A percentile compares a stretch with the other conserved stretches of the same genome.
Evolutionary conservation across 2,329 filamentous ascomycete genomes (phyloP).

Genomic region (Xylariaceae sp.): DNA sequence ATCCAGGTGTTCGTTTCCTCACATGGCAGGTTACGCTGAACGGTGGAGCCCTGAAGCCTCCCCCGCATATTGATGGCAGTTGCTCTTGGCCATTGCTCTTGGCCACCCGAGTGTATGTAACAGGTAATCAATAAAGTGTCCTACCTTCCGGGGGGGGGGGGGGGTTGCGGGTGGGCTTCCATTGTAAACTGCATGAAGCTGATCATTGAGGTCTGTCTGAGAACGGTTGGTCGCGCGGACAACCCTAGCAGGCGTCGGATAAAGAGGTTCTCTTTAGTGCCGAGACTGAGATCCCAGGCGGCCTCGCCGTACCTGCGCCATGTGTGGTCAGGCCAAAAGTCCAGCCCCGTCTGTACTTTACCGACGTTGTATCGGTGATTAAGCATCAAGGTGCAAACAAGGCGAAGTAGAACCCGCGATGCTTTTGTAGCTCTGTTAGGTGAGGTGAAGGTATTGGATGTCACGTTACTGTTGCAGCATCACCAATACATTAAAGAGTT

Average conservation of each 20-base stretch:
- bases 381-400: slow-evolving; percentile 9
- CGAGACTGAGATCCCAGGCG: slow-evolving; percentile 11
- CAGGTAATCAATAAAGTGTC: no score
- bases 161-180: not conserved
- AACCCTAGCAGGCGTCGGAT: not conserved
- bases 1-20: not conserved
- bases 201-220: slow-evolving; percentile 6
- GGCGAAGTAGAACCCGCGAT: not conserved
- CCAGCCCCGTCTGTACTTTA: slow-evolving; percentile 12
- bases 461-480: slow-evolving; percentile 24
- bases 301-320: slow-evolving; percentile 7
- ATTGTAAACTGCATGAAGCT: slow-evolving; percentile 3
- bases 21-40: slow-evolving; percentile 24
- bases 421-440: not conserved
- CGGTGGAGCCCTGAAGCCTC: slow-evolving; percentile 15
- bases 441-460: slow-evolving; percentile 9
- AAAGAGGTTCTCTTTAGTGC: not conserved
- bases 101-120: no score
- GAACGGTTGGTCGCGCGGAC: slow-evolving; percentile 1
- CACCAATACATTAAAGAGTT: not conserved
- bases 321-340: slow-evolving; percentile 16
- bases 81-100: not conserved
- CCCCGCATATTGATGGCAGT: slow-evolving; percentile 11
- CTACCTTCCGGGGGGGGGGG: no score
- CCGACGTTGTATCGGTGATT: not conserved